Conservation (phyloP, 2,329 filamentous ascomycete species). For the Thielaviopsis ethacetica region DNA sequence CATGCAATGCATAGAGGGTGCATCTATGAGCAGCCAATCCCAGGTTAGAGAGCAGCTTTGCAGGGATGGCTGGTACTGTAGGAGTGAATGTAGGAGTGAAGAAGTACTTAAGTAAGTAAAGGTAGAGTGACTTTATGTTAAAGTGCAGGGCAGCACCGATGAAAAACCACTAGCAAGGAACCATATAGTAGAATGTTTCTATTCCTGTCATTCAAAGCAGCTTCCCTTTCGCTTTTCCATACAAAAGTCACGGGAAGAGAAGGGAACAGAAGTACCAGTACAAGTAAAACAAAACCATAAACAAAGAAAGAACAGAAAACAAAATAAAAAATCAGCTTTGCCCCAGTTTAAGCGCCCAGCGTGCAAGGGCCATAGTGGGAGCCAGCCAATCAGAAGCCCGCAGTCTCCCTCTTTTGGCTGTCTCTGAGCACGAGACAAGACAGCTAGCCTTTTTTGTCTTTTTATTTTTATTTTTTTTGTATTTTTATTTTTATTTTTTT, state of each 20-base stretch:
- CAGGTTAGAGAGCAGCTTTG: neutral
- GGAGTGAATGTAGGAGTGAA: no score
- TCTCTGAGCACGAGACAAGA: neutral
- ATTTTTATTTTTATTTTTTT: neutral
- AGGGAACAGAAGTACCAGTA: neutral
- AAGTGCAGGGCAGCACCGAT: no score
- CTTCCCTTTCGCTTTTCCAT: neutral
- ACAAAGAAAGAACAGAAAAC: neutral
- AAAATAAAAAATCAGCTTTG: neutral
- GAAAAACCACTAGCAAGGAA: no score
- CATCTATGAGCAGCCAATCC: neutral
- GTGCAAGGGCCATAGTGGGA: neutral
- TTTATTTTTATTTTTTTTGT: neutral
- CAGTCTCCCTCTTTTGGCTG: neutral
- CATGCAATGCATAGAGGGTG: neutral
- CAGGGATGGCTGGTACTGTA: neutral
- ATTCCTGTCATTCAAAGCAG: neutral
- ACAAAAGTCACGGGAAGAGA: neutral
- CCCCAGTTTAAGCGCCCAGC: constrained; percentile 1
- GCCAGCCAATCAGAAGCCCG: neutral
- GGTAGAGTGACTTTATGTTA: neutral
- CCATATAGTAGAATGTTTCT: neutral
- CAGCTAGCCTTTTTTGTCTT: neutral
- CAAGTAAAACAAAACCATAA: neutral
- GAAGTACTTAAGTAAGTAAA: no score